phyloP scores from a whole-genome alignment of 257 asterid species.

The Jaltomata sinuosa region DNA sequence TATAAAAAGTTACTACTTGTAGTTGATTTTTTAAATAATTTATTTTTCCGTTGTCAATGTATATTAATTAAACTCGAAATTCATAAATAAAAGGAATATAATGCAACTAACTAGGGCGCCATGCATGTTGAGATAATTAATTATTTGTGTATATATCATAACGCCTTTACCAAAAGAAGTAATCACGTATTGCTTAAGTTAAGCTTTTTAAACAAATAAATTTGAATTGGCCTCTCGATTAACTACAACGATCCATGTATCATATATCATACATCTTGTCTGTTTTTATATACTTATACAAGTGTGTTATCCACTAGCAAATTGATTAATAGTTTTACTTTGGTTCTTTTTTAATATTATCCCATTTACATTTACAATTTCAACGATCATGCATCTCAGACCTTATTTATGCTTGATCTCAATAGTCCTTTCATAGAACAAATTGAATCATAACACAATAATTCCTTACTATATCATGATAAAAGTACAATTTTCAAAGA shows the following conservation, averaged over 20 bases:
- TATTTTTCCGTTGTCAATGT: not conserved
- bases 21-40: no score
- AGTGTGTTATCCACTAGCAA: not conserved
- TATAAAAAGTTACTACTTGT: no score
- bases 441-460: no score
- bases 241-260: not conserved
- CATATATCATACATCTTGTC: not conserved
- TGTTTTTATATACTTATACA: not conserved
- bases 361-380: not conserved
- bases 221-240: not conserved
- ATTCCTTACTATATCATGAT: no score
- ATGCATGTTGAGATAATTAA: not conserved
- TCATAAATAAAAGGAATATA: not conserved
- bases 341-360: not conserved
- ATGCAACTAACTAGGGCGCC: not conserved
- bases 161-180: constrained; percentile 9
- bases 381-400: not conserved
- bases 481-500: no score
- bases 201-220: not conserved
- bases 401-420: no score
- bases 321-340: not conserved
- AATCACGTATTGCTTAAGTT: constrained; percentile 20
- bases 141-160: not conserved
- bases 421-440: no score
- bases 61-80: not conserved